Evolutionary conservation across 768 basidiomycete species (phyloP).

Genomic region (Dioszegia crocea): DNA sequence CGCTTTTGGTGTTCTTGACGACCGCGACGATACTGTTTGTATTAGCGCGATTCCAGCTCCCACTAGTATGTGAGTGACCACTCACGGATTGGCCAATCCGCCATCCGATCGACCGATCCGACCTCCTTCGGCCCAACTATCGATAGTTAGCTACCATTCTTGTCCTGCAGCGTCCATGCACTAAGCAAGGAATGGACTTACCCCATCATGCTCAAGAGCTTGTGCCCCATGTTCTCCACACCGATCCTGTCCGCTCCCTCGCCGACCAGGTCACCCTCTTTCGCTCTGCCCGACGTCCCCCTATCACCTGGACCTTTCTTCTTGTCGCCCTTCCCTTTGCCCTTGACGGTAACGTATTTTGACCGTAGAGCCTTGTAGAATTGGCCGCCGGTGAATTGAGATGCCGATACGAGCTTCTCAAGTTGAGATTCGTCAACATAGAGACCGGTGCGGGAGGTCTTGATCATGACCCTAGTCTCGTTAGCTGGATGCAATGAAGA

Average conservation of each 20-base stretch:
- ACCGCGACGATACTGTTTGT: constrained; percentile 61
- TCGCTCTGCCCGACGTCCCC: constrained; percentile 55
- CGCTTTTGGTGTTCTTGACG: constrained; percentile 79
- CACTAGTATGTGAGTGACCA: constrained; percentile 12
- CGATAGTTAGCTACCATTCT: no score
- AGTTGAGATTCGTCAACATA: constrained; percentile 63
- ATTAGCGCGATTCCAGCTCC: constrained; percentile 6
- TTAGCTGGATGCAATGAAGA: not conserved
- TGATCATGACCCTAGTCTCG: constrained; percentile 57
- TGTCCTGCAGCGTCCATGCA: no score
- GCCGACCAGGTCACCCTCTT: constrained; percentile 84
- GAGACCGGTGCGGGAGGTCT: constrained; percentile 62
- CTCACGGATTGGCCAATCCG: constrained; percentile 69
- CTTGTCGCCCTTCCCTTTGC: constrained; percentile 10
- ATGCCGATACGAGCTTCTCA: constrained; percentile 48
- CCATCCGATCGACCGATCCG: constrained; percentile 61
- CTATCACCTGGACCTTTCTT: constrained; percentile 33
- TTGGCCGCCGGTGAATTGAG: constrained; percentile 32
- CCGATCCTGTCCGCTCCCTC: constrained; percentile 77
- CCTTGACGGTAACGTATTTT: constrained; percentile 30
- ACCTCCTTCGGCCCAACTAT: constrained; percentile 70
- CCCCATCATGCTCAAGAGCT: constrained; percentile 82
- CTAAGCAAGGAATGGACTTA: no score
- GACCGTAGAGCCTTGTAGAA: constrained; percentile 49
- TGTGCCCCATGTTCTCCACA: constrained; percentile 76